Conservation (phyloP, 192 early-diverging fungal species). For the Endogone sp. region DNA sequence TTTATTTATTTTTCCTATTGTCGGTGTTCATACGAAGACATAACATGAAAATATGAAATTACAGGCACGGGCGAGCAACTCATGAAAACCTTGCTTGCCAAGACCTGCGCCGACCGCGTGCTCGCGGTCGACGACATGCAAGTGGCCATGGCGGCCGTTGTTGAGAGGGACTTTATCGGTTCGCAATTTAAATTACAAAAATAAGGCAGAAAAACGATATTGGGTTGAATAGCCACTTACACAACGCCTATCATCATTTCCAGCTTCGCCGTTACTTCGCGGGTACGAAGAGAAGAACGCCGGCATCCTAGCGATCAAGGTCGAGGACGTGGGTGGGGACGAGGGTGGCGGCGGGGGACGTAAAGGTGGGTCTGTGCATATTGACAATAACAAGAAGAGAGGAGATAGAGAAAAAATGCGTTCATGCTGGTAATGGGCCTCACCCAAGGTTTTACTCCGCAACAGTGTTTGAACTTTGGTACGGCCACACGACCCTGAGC, state of each 20-base stretch:
- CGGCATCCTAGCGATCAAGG: background rate
- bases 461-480: background rate
- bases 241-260: background rate
- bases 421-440: background rate
- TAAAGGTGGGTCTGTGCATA: background rate
- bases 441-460: background rate
- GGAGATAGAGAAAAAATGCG: no score
- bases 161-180: slow-evolving; percentile 28
- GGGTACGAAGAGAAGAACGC: background rate
- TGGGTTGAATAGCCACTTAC: background rate
- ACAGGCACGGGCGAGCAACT: slow-evolving; percentile 84
- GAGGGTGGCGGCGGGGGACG: background rate
- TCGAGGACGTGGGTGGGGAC: background rate
- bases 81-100: slow-evolving; percentile 66
- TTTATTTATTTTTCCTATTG: no score
- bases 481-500: background rate
- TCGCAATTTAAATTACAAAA: no score
- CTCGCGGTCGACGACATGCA: slow-evolving; percentile 19
- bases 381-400: no score
- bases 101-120: slow-evolving; percentile 41
- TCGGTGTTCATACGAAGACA: no score
- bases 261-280: background rate
- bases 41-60: no score
- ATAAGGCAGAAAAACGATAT: no score
- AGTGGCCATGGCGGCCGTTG: slow-evolving; percentile 4